Evolutionary conservation across 2,329 filamentous ascomycete genomes (phyloP), one percentile per base, ranked within the genome.

Genomic region (Penicillium sp.): DNA sequence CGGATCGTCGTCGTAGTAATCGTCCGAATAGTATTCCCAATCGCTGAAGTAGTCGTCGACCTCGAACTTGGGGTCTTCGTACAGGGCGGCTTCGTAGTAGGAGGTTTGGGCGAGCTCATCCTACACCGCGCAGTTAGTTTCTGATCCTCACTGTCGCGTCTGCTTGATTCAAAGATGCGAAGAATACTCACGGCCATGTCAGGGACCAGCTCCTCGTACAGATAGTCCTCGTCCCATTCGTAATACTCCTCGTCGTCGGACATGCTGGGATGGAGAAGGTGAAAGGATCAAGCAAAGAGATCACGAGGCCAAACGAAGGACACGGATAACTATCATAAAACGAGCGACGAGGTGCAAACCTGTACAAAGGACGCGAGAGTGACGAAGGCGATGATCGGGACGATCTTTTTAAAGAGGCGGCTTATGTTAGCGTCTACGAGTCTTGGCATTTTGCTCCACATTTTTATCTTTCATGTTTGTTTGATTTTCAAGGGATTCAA

Each of bases 1-100:
- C 11, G 65, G 59, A 22, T 69, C 66, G 35, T 68, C 64, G 29
- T 69, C 66, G 40, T 65, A 62, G 47, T 67, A 69, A 41, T 69
- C 66, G 35, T 69, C 66, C 10, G 66, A 64, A 30, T 67, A 61
- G 17, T 69, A 67, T 30, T 68, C 66, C 65, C 66, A 69, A 45
- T 71, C 68, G 34, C 62, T 66, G 49, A 57, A 66, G 31, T 60
- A 62, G 9, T 68, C 65, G 35, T 61, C 56, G 6, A 59, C 44
- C 23, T 70, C 66, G 16, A 61, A 52, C 10, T 50, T 55, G 4
- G 65, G 60, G 36, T 69, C 62, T 30, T 68, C 64, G 16, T 60
- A 56, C 22, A 62, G 57, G 16, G 64, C 52, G 18, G 65, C 61
- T 37, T 67, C 67, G 47, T 65, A 59, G 10, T 64, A 54, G 18